Evolutionary conservation across 805 yeast species (phyloP).

Genomic region (Zygosaccharomyces kombuchaensis): DNA sequence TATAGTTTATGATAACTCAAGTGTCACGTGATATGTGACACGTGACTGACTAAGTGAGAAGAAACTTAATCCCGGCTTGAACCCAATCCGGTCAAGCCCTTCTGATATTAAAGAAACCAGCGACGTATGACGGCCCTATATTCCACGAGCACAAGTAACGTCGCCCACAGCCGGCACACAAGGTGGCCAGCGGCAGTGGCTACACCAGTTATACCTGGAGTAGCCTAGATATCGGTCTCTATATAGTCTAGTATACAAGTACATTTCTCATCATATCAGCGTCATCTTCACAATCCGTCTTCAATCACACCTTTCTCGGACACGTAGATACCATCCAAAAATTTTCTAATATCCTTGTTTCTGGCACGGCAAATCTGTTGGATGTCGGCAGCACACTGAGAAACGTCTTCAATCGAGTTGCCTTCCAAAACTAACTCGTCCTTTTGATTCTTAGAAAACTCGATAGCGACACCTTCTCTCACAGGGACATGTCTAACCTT

Average conservation of each 20-base stretch:
- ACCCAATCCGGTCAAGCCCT: slow-evolving; percentile 5
- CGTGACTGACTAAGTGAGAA: background rate
- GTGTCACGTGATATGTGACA: background rate
- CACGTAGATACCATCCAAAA: slow-evolving; percentile 99
- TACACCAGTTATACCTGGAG: background rate
- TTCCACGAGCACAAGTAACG: slow-evolving; percentile 29
- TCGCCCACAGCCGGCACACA: slow-evolving; percentile 11
- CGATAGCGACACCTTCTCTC: slow-evolving; percentile 84
- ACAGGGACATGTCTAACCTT: slow-evolving; percentile 85
- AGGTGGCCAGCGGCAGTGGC: background rate
- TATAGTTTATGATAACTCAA: background rate
- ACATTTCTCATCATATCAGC: background rate
- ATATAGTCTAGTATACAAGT: background rate
- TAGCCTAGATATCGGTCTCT: background rate
- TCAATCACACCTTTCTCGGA: slow-evolving; percentile 89
- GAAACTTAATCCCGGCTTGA: background rate
- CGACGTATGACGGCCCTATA: slow-evolving; percentile 28
- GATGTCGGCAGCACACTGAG: slow-evolving; percentile 97
- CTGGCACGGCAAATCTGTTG: slow-evolving; percentile 98
- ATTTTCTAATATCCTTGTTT: slow-evolving; percentile 99
- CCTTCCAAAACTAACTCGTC: slow-evolving; percentile 92
- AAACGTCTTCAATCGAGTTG: slow-evolving; percentile 95
- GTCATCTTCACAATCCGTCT: slow-evolving; percentile 32
- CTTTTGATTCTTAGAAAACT: slow-evolving; percentile 78
- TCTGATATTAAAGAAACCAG: slow-evolving; percentile 2